Percentiles rank a stretch among this genome's conserved stretches.
Conservation (phyloP, 2,329 filamentous ascomycete species). For the Coniella lustricola region DNA sequence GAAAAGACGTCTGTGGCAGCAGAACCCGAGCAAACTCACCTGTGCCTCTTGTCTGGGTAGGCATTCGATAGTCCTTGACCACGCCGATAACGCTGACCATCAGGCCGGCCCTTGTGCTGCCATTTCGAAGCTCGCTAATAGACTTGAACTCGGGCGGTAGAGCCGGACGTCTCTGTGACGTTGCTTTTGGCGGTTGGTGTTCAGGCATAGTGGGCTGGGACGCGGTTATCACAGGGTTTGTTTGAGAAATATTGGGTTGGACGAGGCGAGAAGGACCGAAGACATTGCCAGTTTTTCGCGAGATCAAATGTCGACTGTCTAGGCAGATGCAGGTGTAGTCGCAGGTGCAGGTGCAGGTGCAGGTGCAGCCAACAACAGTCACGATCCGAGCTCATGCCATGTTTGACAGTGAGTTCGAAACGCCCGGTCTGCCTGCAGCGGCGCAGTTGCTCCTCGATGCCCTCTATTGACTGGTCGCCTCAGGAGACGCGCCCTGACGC, state of each 20-base stretch:
- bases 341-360: no score
- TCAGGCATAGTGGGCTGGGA: not conserved
- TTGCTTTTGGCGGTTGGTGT: not conserved
- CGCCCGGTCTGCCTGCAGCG: no score
- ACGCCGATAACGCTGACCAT: constrained; percentile 61
- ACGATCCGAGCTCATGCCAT: no score
- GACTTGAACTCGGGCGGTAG: constrained; percentile 35
- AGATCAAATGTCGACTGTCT: no score
- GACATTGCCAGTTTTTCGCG: no score
- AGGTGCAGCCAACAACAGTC: no score
- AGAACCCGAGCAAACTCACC: constrained; percentile 33
- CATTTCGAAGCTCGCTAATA: constrained; percentile 38
- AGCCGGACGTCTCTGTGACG: constrained; percentile 1
- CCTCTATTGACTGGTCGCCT: not conserved
- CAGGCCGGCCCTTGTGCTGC: constrained; percentile 21
- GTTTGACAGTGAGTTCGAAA: no score
- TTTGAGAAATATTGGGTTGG: not conserved
- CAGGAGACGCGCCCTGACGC: no score
- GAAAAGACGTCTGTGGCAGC: not conserved
- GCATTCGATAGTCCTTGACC: constrained; percentile 56
- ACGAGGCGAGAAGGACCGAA: no score
- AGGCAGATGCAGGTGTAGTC: no score
- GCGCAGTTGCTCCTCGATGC: no score
- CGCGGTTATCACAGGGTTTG: not conserved
- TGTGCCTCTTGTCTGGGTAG: constrained; percentile 40